phyloP scores from a whole-genome alignment of 805 yeast species.

The Komagataella ulmi region DNA sequence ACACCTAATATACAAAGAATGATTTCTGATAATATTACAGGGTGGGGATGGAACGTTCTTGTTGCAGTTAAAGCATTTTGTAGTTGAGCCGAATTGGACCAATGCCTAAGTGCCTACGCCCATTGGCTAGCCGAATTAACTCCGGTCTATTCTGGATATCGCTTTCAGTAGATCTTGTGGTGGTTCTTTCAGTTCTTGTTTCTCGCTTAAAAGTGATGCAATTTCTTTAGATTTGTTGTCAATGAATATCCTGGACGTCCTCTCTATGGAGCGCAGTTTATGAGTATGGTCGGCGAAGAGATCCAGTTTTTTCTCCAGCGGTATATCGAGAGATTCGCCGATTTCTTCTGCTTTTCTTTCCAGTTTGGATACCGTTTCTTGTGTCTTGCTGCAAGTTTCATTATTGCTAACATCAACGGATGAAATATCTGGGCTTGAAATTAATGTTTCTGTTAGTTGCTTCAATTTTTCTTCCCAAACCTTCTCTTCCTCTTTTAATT shows the following conservation, averaged over 20 bases:
- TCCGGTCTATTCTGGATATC: conserved; percentile 1
- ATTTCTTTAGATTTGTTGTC: background rate
- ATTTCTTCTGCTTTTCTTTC: background rate
- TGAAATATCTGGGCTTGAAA: background rate
- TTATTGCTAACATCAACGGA: background rate
- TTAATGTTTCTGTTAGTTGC: background rate
- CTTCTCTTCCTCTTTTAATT: conserved; percentile 29
- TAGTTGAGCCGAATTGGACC: too few relatives aligned
- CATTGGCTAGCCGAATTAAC: background rate
- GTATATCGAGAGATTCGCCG: background rate
- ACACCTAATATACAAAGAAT: background rate
- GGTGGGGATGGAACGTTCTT: background rate
- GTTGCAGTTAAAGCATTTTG: background rate
- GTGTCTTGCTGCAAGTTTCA: background rate
- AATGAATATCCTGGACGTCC: background rate
- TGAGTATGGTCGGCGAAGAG: background rate
- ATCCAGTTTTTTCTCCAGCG: background rate
- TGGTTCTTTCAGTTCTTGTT: background rate
- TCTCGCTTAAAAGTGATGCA: background rate
- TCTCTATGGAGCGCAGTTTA: conserved; percentile 2
- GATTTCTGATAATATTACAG: background rate
- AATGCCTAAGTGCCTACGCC: background rate
- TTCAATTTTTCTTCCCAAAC: conserved; percentile 23
- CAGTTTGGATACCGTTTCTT: background rate
- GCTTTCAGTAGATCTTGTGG: conserved; percentile 1